Base-by-base conservation (phyloP, 371 early-diverging fungal genomes). In the Chytridium lagenaria region DNA sequence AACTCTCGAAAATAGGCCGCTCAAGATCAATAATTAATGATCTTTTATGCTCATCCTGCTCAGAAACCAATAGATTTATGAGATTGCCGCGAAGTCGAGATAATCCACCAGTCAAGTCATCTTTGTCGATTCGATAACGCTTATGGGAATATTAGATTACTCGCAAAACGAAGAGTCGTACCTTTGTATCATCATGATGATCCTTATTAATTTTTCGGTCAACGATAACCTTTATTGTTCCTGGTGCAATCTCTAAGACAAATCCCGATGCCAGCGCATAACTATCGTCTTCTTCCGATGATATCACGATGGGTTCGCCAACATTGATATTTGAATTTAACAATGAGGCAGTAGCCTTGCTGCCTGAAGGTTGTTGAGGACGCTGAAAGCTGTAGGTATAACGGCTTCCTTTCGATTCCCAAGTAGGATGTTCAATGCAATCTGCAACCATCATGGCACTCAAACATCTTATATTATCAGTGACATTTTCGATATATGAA, bases 231-330 rank as follows among this genome's bases (percentile, higher is more conserved):
- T 77, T 81, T 1, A 97, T 79, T 3, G 77, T 77, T 5, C 75
- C 74, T 2, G 76, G 73, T 23, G 80, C 77, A 16, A 94, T 22
- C 0, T 83, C 83, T 10, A 76, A 68, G 12, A 95, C 88, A 74
- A 88, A 92, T 0, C 97, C 97, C 49, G 91, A 85, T 0, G 92
- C 92, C 1, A 97, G 71, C 12, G 92, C 93, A 72, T 89, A 88
- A 49, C 92, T 90, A 0, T 89, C 92, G 2, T 78, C 77, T 68
- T 92, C 92, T n/a, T n/a, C n/a, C 5, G 90, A 87, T 0, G 95
- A 95, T 1, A 98, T 83, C 0, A 95, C 90, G 15, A 97, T 81
- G 0, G 91, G 89, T 74, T 97, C 98, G 7, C 95, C 95, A 0
- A 87, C 86, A 10, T 74, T 73, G 12, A 96, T 83, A 49, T 85